Conservation (phyloP, 306 rosid genomes). For the Cyamopsis tetragonoloba region DNA sequence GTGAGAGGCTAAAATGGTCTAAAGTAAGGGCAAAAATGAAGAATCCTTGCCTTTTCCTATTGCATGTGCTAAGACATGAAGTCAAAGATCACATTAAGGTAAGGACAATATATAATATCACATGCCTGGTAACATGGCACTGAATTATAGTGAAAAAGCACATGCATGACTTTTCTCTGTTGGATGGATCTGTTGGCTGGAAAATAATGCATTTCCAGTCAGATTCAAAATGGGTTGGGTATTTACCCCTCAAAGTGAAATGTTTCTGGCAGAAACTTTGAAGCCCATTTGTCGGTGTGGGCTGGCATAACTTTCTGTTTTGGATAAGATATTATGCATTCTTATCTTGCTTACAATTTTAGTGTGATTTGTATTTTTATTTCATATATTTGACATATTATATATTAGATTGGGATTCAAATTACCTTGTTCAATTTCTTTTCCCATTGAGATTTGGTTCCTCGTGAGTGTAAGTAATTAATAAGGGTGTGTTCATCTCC, state of each 20-base stretch:
- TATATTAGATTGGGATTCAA: not conserved
- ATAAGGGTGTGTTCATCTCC: too few relatives aligned
- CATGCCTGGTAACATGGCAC: constrained; percentile 34
- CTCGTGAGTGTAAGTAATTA: too few relatives aligned
- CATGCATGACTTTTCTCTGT: constrained; percentile 17
- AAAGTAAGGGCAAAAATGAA: not conserved
- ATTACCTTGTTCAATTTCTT: not conserved
- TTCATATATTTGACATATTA: not conserved
- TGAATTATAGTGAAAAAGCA: constrained; percentile 15
- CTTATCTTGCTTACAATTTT: not conserved
- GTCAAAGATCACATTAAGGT: constrained; percentile 23
- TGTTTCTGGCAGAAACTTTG: constrained; percentile 12
- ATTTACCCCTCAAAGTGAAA: constrained; percentile 13
- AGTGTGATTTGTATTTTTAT: not conserved
- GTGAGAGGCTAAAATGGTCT: constrained; percentile 3
- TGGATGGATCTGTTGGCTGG: not conserved
- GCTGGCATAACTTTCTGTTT: not conserved
- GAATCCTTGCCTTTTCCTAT: constrained; percentile 16
- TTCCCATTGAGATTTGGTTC: not conserved
- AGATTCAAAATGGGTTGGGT: constrained; percentile 25
- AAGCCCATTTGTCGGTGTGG: not conserved
- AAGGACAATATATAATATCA: constrained; percentile 30
- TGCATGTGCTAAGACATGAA: constrained; percentile 28
- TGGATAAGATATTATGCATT: not conserved
- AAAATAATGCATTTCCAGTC: constrained; percentile 10